Evolutionary conservation across 2,329 filamentous ascomycete genomes (phyloP).

Genomic region (Alternaria gansuensis): DNA sequence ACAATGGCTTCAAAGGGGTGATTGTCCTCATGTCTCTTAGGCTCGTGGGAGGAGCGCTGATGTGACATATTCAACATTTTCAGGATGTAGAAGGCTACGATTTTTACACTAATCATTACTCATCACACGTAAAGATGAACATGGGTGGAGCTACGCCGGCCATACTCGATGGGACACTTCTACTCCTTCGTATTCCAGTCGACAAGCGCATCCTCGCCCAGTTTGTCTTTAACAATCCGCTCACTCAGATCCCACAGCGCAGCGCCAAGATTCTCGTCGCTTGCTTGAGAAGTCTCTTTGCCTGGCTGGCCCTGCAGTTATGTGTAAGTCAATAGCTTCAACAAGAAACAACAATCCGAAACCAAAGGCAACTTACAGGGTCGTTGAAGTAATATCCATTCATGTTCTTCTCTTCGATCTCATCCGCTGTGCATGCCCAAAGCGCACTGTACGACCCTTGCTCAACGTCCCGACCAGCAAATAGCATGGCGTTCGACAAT

Average conservation of each 20-base stretch:
- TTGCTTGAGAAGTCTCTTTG: slow-evolving; percentile 54
- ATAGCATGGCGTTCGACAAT: slow-evolving; percentile 49
- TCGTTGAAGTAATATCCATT: slow-evolving; percentile 59
- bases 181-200: slow-evolving; percentile 41
- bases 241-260: slow-evolving; percentile 56
- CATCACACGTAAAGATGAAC: not conserved
- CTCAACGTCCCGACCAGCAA: slow-evolving; percentile 51
- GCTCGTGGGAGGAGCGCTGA: not conserved
- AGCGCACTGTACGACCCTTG: slow-evolving; percentile 58
- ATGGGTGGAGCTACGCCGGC: not conserved
- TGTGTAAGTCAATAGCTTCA: not conserved
- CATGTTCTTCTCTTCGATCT: slow-evolving; percentile 55
- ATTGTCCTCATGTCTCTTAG: not conserved
- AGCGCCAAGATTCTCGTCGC: slow-evolving; percentile 50
- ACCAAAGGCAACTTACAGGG: slow-evolving; percentile 22
- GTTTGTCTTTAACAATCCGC: slow-evolving; percentile 53
- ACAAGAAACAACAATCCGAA: not conserved
- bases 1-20: not conserved
- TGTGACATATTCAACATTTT: not conserved
- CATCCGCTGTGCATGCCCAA: slow-evolving; percentile 52
- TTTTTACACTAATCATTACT: not conserved
- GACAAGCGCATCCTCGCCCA: slow-evolving; percentile 53
- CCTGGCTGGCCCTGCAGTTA: slow-evolving; percentile 41
- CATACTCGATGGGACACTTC: not conserved
- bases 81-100: not conserved